These are phyloP conservation scores for Neltuma alba DNA, from an alignment of 306 rosid genomes.

Conservation along the genomic window DNA sequence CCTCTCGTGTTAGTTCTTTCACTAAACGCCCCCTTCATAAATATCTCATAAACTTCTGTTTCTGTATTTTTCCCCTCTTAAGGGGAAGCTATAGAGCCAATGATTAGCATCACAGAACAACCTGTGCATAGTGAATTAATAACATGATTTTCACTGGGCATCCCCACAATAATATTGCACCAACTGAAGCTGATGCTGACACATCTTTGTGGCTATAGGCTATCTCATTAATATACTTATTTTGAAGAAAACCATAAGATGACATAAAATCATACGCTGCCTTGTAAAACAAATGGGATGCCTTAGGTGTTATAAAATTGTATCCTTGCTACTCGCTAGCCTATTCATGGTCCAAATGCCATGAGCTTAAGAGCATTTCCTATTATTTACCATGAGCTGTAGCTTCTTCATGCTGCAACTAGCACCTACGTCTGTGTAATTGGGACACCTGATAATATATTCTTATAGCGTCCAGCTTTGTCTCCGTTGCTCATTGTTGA, in stretches of 20 bases:
- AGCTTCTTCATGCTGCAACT: background rate
- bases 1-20: background rate
- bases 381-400: background rate
- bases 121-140: background rate
- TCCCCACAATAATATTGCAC: background rate
- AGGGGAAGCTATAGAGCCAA: background rate
- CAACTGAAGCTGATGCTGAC: background rate
- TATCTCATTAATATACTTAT: background rate
- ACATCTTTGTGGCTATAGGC: background rate
- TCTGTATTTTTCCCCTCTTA: background rate
- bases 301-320: background rate
- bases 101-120: background rate
- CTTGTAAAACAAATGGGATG: background rate
- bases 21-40: background rate
- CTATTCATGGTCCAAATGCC: background rate
- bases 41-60: background rate
- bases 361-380: background rate
- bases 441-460: background rate
- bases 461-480: background rate
- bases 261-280: background rate
- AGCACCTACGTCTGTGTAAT: background rate
- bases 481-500: slow-evolving; percentile 18
- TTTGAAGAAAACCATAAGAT: slow-evolving; percentile 6
- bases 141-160: background rate
- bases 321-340: background rate